Conservation (phyloP, 2,329 filamentous ascomycete genomes). For the Colletotrichum orbiculare region DNA sequence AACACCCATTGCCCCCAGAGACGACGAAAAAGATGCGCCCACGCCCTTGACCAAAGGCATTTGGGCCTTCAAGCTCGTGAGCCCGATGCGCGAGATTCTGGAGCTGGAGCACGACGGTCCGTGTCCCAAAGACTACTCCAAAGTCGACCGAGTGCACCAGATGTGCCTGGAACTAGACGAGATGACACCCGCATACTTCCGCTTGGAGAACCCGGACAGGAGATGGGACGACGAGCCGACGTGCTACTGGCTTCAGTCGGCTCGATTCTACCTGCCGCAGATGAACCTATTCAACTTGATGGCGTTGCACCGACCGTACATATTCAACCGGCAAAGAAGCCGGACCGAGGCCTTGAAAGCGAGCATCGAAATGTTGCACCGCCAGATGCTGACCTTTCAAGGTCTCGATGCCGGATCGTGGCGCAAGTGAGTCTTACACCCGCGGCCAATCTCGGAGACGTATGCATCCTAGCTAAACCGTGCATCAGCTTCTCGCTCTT, state of each 20-base stretch:
- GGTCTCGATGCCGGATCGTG: constrained; percentile 62
- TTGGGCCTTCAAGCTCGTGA: constrained; percentile 60
- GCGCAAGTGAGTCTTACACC: constrained; percentile 47
- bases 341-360: constrained; percentile 67
- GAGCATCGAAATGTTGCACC: constrained; percentile 64
- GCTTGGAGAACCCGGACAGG: constrained; percentile 66
- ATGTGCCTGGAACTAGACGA: constrained; percentile 60
- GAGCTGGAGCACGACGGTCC: constrained; percentile 67
- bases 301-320: constrained; percentile 70
- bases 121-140: constrained; percentile 63
- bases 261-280: constrained; percentile 60
- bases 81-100: constrained; percentile 63
- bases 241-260: constrained; percentile 62
- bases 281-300: constrained; percentile 64
- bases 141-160: constrained; percentile 65
- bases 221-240: constrained; percentile 65
- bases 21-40: constrained; percentile 61
- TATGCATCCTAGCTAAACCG: neutral
- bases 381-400: constrained; percentile 63
- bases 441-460: neutral
- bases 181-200: constrained; percentile 63
- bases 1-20: constrained; percentile 59
- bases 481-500: constrained; percentile 62
- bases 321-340: constrained; percentile 66
- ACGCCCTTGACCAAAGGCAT: constrained; percentile 66